Conservation (phyloP, 495 filamentous ascomycete genomes). For the Aspergillus sparsus region DNA sequence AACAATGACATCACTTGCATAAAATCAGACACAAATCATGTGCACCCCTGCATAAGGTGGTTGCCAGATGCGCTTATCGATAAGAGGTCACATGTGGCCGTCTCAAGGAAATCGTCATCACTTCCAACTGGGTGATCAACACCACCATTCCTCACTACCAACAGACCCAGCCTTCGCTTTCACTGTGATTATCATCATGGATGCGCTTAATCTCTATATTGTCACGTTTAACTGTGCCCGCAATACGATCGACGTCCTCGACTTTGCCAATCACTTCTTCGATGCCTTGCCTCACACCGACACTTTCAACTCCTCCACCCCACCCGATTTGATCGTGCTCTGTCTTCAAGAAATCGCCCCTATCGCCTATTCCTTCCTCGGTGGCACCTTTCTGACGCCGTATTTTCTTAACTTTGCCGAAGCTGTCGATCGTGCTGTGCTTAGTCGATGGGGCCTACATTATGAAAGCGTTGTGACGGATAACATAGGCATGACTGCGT, state of each 20-base stretch:
- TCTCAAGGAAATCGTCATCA: too few species aligned
- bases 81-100: too few species aligned
- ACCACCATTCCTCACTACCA: neutral
- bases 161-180: neutral
- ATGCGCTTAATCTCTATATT: slow-evolving; percentile 62
- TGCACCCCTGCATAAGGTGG: too few species aligned
- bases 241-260: slow-evolving; percentile 58
- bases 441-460: slow-evolving; percentile 35
- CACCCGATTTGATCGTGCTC: slow-evolving; percentile 71
- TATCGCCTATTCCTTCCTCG: slow-evolving; percentile 78
- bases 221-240: slow-evolving; percentile 90
- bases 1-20: neutral
- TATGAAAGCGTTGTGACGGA: slow-evolving; percentile 58
- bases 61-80: too few species aligned
- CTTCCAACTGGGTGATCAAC: too few species aligned
- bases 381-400: slow-evolving; percentile 72
- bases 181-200: slow-evolving; percentile 36
- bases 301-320: slow-evolving; percentile 22
- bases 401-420: slow-evolving; percentile 70
- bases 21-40: too few species aligned
- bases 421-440: slow-evolving; percentile 68
- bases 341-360: slow-evolving; percentile 92
- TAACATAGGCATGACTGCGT: slow-evolving; percentile 84
- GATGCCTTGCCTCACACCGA: slow-evolving; percentile 59
- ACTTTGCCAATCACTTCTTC: slow-evolving; percentile 73